Evolutionary conservation across 768 basidiomycete genomes (phyloP).

Genomic region (Mycena belliarum): DNA sequence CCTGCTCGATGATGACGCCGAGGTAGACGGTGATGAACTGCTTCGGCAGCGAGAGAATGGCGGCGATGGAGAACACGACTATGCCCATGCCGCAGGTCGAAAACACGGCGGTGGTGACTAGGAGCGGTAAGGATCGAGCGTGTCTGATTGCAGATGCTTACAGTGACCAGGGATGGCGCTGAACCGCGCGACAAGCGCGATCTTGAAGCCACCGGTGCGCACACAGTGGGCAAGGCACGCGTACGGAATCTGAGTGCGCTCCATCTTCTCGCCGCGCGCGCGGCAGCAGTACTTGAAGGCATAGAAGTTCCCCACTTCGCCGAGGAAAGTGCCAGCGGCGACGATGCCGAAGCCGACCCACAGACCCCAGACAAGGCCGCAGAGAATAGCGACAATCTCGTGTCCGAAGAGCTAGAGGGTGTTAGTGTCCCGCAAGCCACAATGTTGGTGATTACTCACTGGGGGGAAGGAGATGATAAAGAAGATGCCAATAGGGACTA

Average conservation of each 20-base stretch:
- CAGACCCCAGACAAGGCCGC: slow-evolving; percentile 89
- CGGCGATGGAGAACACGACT: slow-evolving; percentile 73
- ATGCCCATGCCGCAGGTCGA: slow-evolving; percentile 88
- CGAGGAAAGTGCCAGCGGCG: slow-evolving; percentile 77
- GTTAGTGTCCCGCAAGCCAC: neutral
- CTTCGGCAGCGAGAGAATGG: slow-evolving; percentile 83
- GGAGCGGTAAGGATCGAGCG: neutral
- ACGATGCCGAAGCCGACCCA: slow-evolving; percentile 88
- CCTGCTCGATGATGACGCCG: slow-evolving; percentile 73
- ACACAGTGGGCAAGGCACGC: slow-evolving; percentile 68
- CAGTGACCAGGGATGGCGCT: slow-evolving; percentile 89
- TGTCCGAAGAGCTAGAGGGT: slow-evolving; percentile 76
- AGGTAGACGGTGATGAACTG: slow-evolving; percentile 92
- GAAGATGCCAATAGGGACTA: slow-evolving; percentile 78
- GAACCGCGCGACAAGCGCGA: slow-evolving; percentile 73
- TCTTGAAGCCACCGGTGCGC: slow-evolving; percentile 85
- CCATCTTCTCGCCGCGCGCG: slow-evolving; percentile 73
- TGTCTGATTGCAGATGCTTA: slow-evolving; percentile 37
- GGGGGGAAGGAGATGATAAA: slow-evolving; percentile 90
- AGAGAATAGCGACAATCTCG: slow-evolving; percentile 86
- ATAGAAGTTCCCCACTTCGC: slow-evolving; percentile 87
- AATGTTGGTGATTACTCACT: slow-evolving; percentile 34
- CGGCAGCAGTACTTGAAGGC: slow-evolving; percentile 84
- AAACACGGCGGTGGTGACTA: slow-evolving; percentile 87
- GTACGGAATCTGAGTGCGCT: slow-evolving; percentile 57